Percentiles rank a stretch among this genome's conserved stretches.
Conservation (phyloP, 2,329 filamentous ascomycete genomes). For the Trichoderma sp. region DNA sequence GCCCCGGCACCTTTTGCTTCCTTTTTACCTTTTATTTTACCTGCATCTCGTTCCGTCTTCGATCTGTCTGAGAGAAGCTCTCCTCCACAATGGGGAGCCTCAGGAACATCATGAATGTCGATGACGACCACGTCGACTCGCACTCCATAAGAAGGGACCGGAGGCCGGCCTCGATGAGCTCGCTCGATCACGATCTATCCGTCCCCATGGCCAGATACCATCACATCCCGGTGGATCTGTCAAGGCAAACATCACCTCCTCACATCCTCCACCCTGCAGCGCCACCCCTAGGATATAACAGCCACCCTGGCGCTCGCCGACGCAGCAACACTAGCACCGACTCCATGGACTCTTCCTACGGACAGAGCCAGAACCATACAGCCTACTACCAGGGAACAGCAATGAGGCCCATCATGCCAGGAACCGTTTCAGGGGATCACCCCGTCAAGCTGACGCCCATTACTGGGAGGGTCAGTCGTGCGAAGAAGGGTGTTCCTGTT, state of each 20-base stretch:
- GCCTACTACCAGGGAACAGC: slow-evolving; percentile 36
- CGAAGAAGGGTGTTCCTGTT: slow-evolving; percentile 62
- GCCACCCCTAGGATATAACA: slow-evolving; percentile 37
- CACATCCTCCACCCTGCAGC: slow-evolving; percentile 36
- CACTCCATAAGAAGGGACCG: slow-evolving; percentile 51
- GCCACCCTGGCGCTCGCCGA: slow-evolving; percentile 38
- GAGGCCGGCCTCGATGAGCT: slow-evolving; percentile 43
- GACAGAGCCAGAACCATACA: slow-evolving; percentile 32
- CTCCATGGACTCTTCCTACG: slow-evolving; percentile 51
- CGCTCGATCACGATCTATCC: slow-evolving; percentile 40
- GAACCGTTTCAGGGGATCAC: slow-evolving; percentile 40
- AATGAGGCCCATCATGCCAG: slow-evolving; percentile 48
- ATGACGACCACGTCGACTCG: slow-evolving; percentile 51
- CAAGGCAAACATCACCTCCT: slow-evolving; percentile 42
- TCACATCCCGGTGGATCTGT: slow-evolving; percentile 41
- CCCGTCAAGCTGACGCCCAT: slow-evolving; percentile 58
- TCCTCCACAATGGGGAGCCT: slow-evolving; percentile 56
- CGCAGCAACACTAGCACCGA: slow-evolving; percentile 53
- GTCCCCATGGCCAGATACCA: slow-evolving; percentile 43
- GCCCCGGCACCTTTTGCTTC: slow-evolving; percentile 35
- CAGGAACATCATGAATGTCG: slow-evolving; percentile 60
- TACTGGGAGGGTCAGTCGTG: slow-evolving; percentile 58
- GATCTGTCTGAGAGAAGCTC: slow-evolving; percentile 6
- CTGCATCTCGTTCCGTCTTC: slow-evolving; percentile 31
- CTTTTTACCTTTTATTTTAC: slow-evolving; percentile 39